phyloP scores from a whole-genome alignment of 1,284 basidiomycete genomes.

The Meira nashicola region DNA sequence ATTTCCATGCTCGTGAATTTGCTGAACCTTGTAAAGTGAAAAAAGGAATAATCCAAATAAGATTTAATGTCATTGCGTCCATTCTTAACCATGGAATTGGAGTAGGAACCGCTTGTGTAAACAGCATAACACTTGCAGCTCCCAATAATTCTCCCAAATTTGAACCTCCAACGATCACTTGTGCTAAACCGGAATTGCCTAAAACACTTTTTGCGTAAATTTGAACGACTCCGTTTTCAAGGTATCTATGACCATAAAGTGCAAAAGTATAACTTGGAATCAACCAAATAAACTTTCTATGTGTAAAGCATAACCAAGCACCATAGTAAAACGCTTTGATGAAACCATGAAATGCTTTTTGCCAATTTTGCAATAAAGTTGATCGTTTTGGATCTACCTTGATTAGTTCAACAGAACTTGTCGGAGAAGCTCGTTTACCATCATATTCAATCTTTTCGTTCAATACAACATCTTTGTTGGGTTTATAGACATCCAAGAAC shows the following conservation, averaged over 20 bases:
- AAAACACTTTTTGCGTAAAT: slow-evolving; percentile 52
- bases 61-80: slow-evolving; percentile 50
- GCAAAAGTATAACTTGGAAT: slow-evolving; percentile 51
- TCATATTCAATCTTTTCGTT: neutral
- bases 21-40: slow-evolving; percentile 35
- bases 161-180: slow-evolving; percentile 38
- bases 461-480: slow-evolving; percentile 21
- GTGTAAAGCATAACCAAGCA: slow-evolving; percentile 40
- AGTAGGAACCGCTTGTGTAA: slow-evolving; percentile 46
- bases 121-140: slow-evolving; percentile 49
- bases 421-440: neutral
- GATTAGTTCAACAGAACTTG: neutral
- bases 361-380: neutral
- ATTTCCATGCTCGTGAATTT: slow-evolving; percentile 36
- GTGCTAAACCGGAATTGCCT: slow-evolving; percentile 50
- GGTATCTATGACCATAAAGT: slow-evolving; percentile 54
- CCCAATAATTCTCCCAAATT: slow-evolving; percentile 53
- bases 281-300: slow-evolving; percentile 53
- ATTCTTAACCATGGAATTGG: slow-evolving; percentile 52
- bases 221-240: slow-evolving; percentile 53
- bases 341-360: slow-evolving; percentile 35
- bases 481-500: slow-evolving; percentile 34
- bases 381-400: neutral
- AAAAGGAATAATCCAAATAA: slow-evolving; percentile 53
- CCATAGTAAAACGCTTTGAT: slow-evolving; percentile 51